Percentiles rank a stretch among this genome's conserved stretches.
Conservation (phyloP, 345 rosid genomes). For the Populus nigra region DNA sequence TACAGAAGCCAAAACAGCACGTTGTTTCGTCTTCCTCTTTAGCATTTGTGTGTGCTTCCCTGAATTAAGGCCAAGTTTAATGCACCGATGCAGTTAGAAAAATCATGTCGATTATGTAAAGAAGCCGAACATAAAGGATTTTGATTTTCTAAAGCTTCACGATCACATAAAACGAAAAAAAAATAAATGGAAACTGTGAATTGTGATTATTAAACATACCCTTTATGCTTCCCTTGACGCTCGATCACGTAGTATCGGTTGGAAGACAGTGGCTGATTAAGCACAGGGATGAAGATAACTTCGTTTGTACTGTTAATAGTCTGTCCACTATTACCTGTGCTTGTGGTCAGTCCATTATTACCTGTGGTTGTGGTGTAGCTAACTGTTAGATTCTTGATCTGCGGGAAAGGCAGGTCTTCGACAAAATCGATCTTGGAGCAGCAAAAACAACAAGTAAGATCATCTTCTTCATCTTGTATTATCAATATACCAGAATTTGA, state of each 20-base stretch:
- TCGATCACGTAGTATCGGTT: slow-evolving; percentile 26
- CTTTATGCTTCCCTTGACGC: slow-evolving; percentile 12
- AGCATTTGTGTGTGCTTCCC: slow-evolving; percentile 13
- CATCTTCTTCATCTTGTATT: slow-evolving; percentile 56
- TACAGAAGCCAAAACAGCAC: slow-evolving; percentile 9
- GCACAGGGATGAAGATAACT: slow-evolving; percentile 47
- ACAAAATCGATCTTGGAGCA: slow-evolving; percentile 11
- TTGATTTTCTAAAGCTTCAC: background rate
- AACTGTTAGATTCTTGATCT: slow-evolving; percentile 41
- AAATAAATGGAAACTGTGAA: background rate
- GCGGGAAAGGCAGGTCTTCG: slow-evolving; percentile 49
- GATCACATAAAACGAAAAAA: background rate
- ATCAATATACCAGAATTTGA: slow-evolving; percentile 57
- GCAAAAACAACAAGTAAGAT: slow-evolving; percentile 47
- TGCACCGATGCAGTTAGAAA: too few relatives aligned
- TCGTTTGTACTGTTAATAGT: background rate
- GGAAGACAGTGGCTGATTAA: slow-evolving; percentile 50
- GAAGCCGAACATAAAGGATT: background rate
- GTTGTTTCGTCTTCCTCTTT: slow-evolving; percentile 17
- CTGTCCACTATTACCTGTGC: too few relatives aligned
- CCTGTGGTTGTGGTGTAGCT: too few relatives aligned
- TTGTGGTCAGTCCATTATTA: too few relatives aligned
- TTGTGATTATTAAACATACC: slow-evolving; percentile 3
- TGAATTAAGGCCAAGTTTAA: background rate
- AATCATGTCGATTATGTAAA: too few relatives aligned